Evolutionary conservation across 306 rosid species (phyloP).

Genomic region (Dalbergia oliveri): DNA sequence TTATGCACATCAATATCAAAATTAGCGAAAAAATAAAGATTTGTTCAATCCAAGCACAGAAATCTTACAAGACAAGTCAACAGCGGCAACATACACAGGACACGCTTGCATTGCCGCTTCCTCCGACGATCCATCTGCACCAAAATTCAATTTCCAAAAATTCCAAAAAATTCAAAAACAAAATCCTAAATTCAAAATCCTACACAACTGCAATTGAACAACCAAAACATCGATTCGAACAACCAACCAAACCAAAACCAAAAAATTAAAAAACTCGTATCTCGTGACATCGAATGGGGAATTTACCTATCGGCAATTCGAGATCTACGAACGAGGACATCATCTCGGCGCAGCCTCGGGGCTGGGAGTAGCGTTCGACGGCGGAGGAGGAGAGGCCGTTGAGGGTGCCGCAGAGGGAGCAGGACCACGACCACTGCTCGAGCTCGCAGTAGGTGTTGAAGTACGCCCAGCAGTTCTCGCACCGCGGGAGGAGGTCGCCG

Average conservation of each 20-base stretch:
- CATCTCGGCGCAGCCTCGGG: slow-evolving; percentile 85
- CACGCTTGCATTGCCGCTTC: slow-evolving; percentile 71
- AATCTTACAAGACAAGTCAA: slow-evolving; percentile 91
- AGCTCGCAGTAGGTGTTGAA: slow-evolving; percentile 89
- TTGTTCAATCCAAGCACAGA: slow-evolving; percentile 5
- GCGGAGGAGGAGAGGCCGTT: slow-evolving; percentile 85
- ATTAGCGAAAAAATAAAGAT: not conserved
- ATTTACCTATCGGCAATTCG: slow-evolving; percentile 63
- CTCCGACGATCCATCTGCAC: slow-evolving; percentile 65
- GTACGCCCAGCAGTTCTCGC: slow-evolving; percentile 94
- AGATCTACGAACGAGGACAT: slow-evolving; percentile 96
- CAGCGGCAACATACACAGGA: slow-evolving; percentile 97
- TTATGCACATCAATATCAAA: not conserved
- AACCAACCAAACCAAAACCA: not conserved
- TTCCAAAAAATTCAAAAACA: not conserved
- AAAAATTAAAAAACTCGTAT: not conserved
- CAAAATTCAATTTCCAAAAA: slow-evolving; percentile 14
- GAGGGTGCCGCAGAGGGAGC: slow-evolving; percentile 86
- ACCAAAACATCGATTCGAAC: not conserved
- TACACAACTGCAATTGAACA: not conserved
- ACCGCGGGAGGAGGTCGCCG: slow-evolving; percentile 75
- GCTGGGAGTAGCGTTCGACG: slow-evolving; percentile 79
- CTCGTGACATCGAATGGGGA: not conserved
- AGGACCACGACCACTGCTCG: slow-evolving; percentile 93
- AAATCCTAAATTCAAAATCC: slow-evolving; percentile 3